These are phyloP conservation scores for Nitzschia inconspicua DNA, from an alignment of 108 stramenopile genomes.

Conservation along the genomic window DNA sequence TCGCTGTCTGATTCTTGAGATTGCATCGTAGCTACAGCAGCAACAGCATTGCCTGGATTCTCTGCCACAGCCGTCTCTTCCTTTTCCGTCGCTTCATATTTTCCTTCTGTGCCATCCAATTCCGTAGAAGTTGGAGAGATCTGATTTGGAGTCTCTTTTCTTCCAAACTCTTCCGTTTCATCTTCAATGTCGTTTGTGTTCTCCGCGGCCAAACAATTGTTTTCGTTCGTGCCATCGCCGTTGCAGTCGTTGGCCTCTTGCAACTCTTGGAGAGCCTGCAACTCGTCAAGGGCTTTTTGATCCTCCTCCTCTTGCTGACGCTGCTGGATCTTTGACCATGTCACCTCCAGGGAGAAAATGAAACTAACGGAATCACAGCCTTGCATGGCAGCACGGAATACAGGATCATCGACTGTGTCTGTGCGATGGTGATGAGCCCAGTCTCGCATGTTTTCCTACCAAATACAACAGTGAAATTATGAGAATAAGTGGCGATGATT, in stretches of 20 bases:
- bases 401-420: slow-evolving; percentile 91
- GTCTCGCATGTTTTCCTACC: slow-evolving; percentile 89
- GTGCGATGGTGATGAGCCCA: slow-evolving; percentile 93
- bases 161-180: slow-evolving; percentile 6
- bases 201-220: neutral
- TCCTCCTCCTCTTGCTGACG: slow-evolving; percentile 89
- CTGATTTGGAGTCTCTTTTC: slow-evolving; percentile 10
- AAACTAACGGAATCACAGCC: slow-evolving; percentile 87
- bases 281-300: slow-evolving; percentile 54
- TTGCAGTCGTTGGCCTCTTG: slow-evolving; percentile 4
- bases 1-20: too few relatives aligned
- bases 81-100: neutral
- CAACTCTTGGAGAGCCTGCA: slow-evolving; percentile 40
- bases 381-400: slow-evolving; percentile 89
- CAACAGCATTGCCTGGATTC: neutral
- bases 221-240: slow-evolving; percentile 6
- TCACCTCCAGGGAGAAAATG: slow-evolving; percentile 94
- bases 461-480: too few relatives aligned
- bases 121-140: slow-evolving; percentile 9
- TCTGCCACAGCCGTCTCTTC: neutral
- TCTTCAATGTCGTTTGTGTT: neutral
- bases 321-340: slow-evolving; percentile 88
- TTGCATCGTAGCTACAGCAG: too few relatives aligned
- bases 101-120: neutral
- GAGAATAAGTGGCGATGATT: too few relatives aligned